Evolutionary conservation across 306 rosid species (phyloP).

Genomic region (Herpetospermum pedunculosum): DNA sequence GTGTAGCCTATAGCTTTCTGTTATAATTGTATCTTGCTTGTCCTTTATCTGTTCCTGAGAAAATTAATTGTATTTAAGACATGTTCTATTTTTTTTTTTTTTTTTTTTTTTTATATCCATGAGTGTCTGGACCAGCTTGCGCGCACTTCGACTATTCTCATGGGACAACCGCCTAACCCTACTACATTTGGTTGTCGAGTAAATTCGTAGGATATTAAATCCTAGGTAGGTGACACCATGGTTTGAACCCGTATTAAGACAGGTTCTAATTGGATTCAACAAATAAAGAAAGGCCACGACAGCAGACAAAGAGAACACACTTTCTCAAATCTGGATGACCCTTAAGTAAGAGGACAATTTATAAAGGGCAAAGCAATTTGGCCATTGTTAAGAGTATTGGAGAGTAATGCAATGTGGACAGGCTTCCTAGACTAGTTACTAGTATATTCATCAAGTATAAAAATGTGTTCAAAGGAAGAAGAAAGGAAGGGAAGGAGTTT

Average conservation of each 20-base stretch:
- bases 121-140: too few species aligned
- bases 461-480: neutral
- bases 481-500: neutral
- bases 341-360: neutral
- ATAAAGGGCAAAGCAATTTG: neutral
- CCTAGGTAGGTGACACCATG: too few species aligned
- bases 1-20: neutral
- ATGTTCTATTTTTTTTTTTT: too few species aligned
- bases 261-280: neutral
- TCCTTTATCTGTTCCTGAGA: neutral
- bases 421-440: neutral
- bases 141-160: too few species aligned
- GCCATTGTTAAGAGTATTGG: neutral
- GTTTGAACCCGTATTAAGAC: too few species aligned
- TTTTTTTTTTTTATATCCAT: too few species aligned
- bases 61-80: too few species aligned
- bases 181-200: too few species aligned
- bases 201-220: too few species aligned
- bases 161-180: too few species aligned
- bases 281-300: neutral
- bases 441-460: neutral
- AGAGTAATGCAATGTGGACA: neutral
- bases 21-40: neutral
- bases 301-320: neutral
- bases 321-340: neutral